Conservation (phyloP, 306 rosid species). For the Sechiopsis laciniata region DNA sequence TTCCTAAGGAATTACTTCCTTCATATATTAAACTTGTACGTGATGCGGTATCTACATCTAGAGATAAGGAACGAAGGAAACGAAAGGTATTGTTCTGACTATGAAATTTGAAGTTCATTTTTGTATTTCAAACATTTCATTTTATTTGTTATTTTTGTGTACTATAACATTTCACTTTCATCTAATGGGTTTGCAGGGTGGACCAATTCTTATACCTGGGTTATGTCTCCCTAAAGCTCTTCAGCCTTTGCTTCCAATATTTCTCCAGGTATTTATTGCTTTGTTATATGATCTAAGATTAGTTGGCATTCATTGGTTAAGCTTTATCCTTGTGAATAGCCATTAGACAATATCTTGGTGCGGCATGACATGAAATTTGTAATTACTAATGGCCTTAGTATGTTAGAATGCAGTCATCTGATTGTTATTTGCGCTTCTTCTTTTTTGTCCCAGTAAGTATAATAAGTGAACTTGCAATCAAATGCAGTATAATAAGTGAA, state of each 20-base stretch:
- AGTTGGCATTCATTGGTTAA: too few species aligned
- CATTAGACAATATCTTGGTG: not conserved
- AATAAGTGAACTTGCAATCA: not conserved
- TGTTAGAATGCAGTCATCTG: not conserved
- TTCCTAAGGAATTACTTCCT: constrained; percentile 86
- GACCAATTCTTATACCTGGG: constrained; percentile 84
- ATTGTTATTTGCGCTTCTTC: not conserved
- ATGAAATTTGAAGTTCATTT: constrained; percentile 2
- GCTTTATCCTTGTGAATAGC: not conserved
- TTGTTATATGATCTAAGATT: not conserved
- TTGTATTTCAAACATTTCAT: not conserved
- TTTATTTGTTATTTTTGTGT: not conserved
- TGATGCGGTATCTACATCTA: constrained; percentile 91
- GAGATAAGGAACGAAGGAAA: constrained; percentile 92
- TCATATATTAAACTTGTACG: constrained; percentile 84
- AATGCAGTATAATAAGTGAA: not conserved
- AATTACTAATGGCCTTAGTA: not conserved
- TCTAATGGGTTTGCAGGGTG: constrained; percentile 56
- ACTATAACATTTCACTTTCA: not conserved
- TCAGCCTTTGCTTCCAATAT: constrained; percentile 89
- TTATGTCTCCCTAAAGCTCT: constrained; percentile 93
- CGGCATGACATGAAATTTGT: not conserved
- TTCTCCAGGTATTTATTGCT: constrained; percentile 60
- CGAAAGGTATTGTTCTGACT: constrained; percentile 58
- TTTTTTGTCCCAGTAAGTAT: not conserved